Evolutionary conservation across 352 stramenopile genomes (phyloP).

Genomic region (Nothophytophthora sp.): DNA sequence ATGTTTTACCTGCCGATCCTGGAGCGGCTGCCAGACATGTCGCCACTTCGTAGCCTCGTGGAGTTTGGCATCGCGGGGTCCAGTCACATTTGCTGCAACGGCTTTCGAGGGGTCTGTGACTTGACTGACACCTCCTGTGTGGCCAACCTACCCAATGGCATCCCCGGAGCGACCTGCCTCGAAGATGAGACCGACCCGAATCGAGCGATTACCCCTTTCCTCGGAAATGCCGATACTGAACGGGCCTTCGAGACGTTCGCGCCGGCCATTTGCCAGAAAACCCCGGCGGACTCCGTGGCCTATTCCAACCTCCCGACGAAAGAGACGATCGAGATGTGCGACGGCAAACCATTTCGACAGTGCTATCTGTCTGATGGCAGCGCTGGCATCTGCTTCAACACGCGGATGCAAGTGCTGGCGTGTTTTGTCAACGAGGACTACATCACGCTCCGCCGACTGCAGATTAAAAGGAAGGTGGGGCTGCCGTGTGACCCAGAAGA

Average conservation of each 20-base stretch:
- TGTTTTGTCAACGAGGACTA: slow-evolving; percentile 15
- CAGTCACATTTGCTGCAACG: slow-evolving; percentile 14
- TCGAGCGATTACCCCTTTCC: neutral
- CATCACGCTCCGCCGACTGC: slow-evolving; percentile 18
- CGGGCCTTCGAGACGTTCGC: neutral
- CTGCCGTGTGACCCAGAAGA: slow-evolving; percentile 20
- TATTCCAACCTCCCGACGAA: slow-evolving; percentile 7
- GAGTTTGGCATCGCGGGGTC: slow-evolving; percentile 5
- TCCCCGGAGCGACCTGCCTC: slow-evolving; percentile 7
- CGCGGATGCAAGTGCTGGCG: slow-evolving; percentile 23
- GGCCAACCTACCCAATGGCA: neutral
- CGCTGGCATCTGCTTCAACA: slow-evolving; percentile 19
- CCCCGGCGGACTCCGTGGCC: neutral
- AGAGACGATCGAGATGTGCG: slow-evolving; percentile 17
- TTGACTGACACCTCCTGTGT: slow-evolving; percentile 6
- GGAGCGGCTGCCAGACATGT: slow-evolving; percentile 12
- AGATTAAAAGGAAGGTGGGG: slow-evolving; percentile 22
- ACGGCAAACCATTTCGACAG: slow-evolving; percentile 19
- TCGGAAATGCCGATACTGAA: neutral
- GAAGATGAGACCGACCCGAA: neutral
- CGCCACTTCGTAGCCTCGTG: neutral
- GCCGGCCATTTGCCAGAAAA: neutral
- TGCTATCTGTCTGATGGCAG: slow-evolving; percentile 14
- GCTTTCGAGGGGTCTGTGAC: slow-evolving; percentile 9
- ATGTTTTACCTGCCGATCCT: slow-evolving; percentile 3